Evolutionary conservation across 2,329 filamentous ascomycete species (phyloP).

Genomic region (Lecanosticta acicola): DNA sequence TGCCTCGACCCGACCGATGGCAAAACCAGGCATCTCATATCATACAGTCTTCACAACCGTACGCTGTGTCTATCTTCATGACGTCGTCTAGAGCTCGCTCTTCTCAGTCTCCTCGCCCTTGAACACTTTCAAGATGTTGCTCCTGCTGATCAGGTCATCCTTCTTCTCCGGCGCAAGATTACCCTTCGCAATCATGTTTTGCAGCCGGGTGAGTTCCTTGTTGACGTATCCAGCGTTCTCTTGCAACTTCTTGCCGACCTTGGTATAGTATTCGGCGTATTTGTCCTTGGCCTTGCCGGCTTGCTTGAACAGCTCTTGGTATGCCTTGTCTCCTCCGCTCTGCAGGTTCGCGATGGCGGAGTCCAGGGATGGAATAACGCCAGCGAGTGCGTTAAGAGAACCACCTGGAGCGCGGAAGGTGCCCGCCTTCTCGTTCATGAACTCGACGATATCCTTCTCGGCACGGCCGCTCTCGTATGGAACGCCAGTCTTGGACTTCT

Average conservation of each 20-base stretch:
- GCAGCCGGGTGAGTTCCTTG: slow-evolving; percentile 79
- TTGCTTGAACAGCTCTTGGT: slow-evolving; percentile 66
- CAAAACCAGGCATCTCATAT: background rate
- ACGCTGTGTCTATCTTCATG: background rate
- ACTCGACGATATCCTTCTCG: slow-evolving; percentile 70
- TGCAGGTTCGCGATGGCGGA: slow-evolving; percentile 64
- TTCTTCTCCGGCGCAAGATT: slow-evolving; percentile 78
- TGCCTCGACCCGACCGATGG: background rate
- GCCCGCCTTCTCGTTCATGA: slow-evolving; percentile 82
- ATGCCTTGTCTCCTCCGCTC: slow-evolving; percentile 58
- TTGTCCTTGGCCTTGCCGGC: slow-evolving; percentile 65
- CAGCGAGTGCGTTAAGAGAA: slow-evolving; percentile 69
- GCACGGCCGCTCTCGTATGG: slow-evolving; percentile 69
- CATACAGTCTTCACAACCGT: background rate
- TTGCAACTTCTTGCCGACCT: slow-evolving; percentile 78
- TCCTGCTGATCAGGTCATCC: slow-evolving; percentile 79
- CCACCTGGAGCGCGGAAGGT: slow-evolving; percentile 80
- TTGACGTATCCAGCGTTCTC: slow-evolving; percentile 70
- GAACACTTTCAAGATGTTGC: slow-evolving; percentile 82
- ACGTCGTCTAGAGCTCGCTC: slow-evolving; percentile 29
- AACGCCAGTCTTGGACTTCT: slow-evolving; percentile 67
- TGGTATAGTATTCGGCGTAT: slow-evolving; percentile 85
- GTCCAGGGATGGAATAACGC: slow-evolving; percentile 76
- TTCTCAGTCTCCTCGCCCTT: slow-evolving; percentile 37
- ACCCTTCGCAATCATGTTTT: slow-evolving; percentile 78